Evolutionary conservation across 2,329 filamentous ascomycete genomes (phyloP).

Genomic region (Raffaelea arxii): DNA sequence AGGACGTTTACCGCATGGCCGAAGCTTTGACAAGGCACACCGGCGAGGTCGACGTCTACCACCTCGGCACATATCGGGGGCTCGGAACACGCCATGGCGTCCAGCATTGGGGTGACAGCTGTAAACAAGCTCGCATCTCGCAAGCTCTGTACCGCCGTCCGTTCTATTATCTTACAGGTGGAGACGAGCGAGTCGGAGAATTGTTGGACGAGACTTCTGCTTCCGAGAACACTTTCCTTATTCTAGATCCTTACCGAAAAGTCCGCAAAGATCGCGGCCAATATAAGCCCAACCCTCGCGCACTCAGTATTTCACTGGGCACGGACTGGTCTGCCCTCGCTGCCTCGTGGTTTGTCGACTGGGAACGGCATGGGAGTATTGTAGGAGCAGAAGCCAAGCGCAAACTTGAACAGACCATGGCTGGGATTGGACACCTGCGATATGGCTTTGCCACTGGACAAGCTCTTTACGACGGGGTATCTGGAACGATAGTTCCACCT

Average conservation of each 20-base stretch:
- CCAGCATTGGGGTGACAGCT: constrained; percentile 50
- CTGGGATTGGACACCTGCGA: constrained; percentile 42
- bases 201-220: constrained; percentile 40
- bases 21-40: constrained; percentile 50
- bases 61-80: constrained; percentile 46
- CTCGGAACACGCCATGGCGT: constrained; percentile 54
- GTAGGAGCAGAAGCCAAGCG: constrained; percentile 40
- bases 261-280: constrained; percentile 42
- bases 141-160: constrained; percentile 46
- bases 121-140: constrained; percentile 53
- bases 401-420: constrained; percentile 38
- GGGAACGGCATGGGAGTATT: constrained; percentile 44
- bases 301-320: constrained; percentile 36
- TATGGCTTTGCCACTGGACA: constrained; percentile 29
- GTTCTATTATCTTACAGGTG: constrained; percentile 45
- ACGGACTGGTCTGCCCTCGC: constrained; percentile 51
- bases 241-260: constrained; percentile 48
- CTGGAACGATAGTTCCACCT: constrained; percentile 44
- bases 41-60: constrained; percentile 53
- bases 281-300: constrained; percentile 30
- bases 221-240: constrained; percentile 40
- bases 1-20: constrained; percentile 48
- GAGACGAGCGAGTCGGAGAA: constrained; percentile 46
- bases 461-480: constrained; percentile 32
- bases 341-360: constrained; percentile 48